Conservation (phyloP, 2,329 filamentous ascomycete genomes). For the Didymella pomorum region DNA sequence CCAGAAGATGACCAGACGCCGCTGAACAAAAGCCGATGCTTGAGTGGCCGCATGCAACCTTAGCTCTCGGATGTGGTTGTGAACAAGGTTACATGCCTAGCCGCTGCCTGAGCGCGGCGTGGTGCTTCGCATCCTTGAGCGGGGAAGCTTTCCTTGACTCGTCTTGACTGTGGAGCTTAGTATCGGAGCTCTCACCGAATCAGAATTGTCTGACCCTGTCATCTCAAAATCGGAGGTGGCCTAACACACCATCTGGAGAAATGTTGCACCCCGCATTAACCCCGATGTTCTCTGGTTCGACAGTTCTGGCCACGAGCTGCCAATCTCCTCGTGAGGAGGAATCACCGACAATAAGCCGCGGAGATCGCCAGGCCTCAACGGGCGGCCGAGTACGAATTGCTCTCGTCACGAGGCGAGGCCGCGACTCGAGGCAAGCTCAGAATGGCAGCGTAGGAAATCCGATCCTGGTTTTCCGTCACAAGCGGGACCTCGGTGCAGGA, state of each 20-base stretch:
- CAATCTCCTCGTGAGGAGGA: constrained; percentile 10
- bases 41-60: constrained; percentile 17
- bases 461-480: constrained; percentile 18
- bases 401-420: constrained; percentile 15
- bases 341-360: constrained; percentile 15
- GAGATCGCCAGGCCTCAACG: constrained; percentile 7
- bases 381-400: background rate
- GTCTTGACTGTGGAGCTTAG: constrained; percentile 16
- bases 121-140: constrained; percentile 20
- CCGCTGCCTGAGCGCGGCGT: constrained; percentile 14
- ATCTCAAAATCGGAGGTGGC: constrained; percentile 7
- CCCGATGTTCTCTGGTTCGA: constrained; percentile 13
- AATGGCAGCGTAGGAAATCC: background rate
- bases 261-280: constrained; percentile 15
- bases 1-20: constrained; percentile 13
- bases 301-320: constrained; percentile 10
- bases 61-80: background rate
- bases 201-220: constrained; percentile 1
- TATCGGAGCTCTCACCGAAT: constrained; percentile 18
- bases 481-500: constrained; percentile 26
- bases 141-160: constrained; percentile 24
- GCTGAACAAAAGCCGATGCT: constrained; percentile 20
- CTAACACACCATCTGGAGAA: constrained; percentile 1
- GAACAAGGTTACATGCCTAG: constrained; percentile 23
- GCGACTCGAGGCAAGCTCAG: constrained; percentile 5